These are phyloP conservation scores for Viola pubescens DNA, from an alignment of 441 rosid species.

Conservation along the genomic window DNA sequence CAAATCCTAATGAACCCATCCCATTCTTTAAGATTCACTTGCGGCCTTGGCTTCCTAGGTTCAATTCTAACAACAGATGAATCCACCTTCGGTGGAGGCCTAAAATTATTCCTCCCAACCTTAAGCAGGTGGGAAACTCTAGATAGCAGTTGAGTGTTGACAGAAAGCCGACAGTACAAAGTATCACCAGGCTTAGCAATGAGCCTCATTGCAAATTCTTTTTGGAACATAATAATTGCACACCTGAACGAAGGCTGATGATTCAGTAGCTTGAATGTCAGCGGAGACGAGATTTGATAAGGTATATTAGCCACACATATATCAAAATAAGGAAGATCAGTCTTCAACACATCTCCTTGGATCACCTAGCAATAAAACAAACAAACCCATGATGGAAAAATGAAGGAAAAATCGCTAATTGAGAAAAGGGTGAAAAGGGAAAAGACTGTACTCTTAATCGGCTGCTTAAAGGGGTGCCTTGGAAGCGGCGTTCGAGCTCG, in stretches of 20 bases:
- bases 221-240: constrained; percentile 86
- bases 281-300: constrained; percentile 70
- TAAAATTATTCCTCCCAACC: constrained; percentile 91
- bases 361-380: constrained; percentile 44
- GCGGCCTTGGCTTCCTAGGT: constrained; percentile 66
- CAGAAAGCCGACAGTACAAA: constrained; percentile 78
- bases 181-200: constrained; percentile 85
- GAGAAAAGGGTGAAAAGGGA: background rate
- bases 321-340: constrained; percentile 81
- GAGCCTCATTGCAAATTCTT: constrained; percentile 88
- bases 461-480: constrained; percentile 55
- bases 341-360: constrained; percentile 82
- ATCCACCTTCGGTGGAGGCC: constrained; percentile 93
- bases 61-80: constrained; percentile 92
- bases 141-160: constrained; percentile 75
- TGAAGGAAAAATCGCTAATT: background rate
- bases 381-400: background rate
- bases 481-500: constrained; percentile 83
- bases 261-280: constrained; percentile 52
- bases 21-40: constrained; percentile 71
- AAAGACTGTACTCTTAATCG: constrained; percentile 42
- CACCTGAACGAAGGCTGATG: constrained; percentile 79
- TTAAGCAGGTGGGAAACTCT: constrained; percentile 84
- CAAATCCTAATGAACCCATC: constrained; percentile 80
- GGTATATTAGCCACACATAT: constrained; percentile 92